Conservation (phyloP, 1,139 yeast genomes). For the Pichia sp. region DNA sequence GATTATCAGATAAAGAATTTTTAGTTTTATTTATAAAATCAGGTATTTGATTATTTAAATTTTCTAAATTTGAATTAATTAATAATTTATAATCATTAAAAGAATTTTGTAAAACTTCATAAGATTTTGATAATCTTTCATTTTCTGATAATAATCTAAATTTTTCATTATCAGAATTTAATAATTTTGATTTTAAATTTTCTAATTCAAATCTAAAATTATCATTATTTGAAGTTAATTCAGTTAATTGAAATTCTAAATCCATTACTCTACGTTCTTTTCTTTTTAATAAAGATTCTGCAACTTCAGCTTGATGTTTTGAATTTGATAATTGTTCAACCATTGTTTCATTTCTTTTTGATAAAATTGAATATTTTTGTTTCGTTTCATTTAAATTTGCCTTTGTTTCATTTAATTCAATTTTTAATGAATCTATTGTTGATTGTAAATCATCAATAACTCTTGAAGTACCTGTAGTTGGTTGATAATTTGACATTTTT, state of each 20-base stretch:
- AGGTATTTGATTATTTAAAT: conserved; percentile 32
- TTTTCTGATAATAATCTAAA: conserved; percentile 44
- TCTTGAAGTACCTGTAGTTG: conserved; percentile 22
- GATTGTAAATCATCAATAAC: conserved; percentile 29
- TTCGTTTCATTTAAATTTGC: conserved; percentile 44
- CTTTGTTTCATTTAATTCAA: conserved; percentile 38
- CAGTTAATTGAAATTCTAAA: conserved; percentile 50
- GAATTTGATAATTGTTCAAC: conserved; percentile 64
- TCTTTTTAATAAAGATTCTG: conserved; percentile 54
- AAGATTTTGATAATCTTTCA: conserved; percentile 54
- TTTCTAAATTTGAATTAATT: conserved; percentile 37
- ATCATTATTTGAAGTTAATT: conserved; percentile 40
- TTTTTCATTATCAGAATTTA: conserved; percentile 44
- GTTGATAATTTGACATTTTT: neutral
- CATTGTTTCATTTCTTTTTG: conserved; percentile 50
- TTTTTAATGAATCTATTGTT: conserved; percentile 25
- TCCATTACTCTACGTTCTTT: conserved; percentile 61
- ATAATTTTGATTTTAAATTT: conserved; percentile 44
- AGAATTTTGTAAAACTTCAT: conserved; percentile 53
- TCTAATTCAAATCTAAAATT: conserved; percentile 42
- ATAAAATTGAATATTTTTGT: conserved; percentile 43
- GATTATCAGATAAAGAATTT: conserved; percentile 31
- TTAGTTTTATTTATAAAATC: conserved; percentile 36
- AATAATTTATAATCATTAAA: conserved; percentile 52
- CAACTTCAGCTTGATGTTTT: conserved; percentile 66